Percentiles rank a stretch among this genome's conserved stretches.
Conservation (phyloP, 2,329 filamentous ascomycete genomes). For the Cladosporium halotolerans region DNA sequence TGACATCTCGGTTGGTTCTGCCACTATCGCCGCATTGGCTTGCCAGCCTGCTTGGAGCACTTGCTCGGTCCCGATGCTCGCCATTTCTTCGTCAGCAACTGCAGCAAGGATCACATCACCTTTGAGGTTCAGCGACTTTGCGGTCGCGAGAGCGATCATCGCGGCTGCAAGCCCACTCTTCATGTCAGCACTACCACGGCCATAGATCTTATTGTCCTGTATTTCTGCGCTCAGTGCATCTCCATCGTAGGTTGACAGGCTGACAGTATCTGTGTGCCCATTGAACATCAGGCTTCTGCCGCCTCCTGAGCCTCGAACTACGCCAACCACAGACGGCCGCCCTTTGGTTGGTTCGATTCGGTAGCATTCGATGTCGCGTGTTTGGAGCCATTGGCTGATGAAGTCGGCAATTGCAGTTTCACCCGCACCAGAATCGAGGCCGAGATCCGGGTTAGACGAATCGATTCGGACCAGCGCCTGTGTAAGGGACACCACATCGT, state of each 20-base stretch:
- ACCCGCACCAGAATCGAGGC: not conserved
- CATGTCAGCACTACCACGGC: constrained; percentile 47
- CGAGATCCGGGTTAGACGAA: not conserved
- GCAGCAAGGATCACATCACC: constrained; percentile 50
- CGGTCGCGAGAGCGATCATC: constrained; percentile 38
- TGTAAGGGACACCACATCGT: not conserved
- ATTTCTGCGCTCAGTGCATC: not conserved
- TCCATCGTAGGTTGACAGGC: not conserved
- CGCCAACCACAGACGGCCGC: not conserved
- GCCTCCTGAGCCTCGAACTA: not conserved
- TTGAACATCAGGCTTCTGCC: not conserved
- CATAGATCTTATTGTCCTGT: constrained; percentile 16
- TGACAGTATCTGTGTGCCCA: not conserved
- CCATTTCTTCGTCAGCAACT: constrained; percentile 49
- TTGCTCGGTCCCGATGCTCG: constrained; percentile 47
- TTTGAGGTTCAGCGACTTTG: constrained; percentile 24
- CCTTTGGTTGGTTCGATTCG: not conserved
- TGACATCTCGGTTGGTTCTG: constrained; percentile 41
- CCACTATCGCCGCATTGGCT: constrained; percentile 47
- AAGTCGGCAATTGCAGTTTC: not conserved
- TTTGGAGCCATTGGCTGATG: not conserved
- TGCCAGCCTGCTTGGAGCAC: constrained; percentile 47
- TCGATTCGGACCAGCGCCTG: not conserved
- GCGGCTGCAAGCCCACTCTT: constrained; percentile 46
- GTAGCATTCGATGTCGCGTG: not conserved